Conservation (phyloP, 441 rosid genomes). For the Syzygium syzygioides region DNA sequence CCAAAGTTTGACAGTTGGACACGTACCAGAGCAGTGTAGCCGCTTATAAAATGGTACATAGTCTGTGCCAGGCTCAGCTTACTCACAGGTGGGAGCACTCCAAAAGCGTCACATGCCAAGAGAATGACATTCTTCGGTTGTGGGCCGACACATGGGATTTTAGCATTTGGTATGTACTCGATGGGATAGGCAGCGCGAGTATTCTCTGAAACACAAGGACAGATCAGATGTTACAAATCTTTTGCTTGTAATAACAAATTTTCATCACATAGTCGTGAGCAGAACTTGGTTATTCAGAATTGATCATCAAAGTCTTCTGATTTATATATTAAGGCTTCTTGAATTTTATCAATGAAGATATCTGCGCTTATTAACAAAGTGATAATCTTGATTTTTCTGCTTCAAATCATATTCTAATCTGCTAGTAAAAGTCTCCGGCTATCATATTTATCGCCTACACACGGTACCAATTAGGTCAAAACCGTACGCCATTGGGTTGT, state of each 20-base stretch:
- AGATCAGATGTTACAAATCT: background rate
- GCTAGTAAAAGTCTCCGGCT: background rate
- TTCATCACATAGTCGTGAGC: background rate
- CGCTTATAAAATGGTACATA: conserved; percentile 97
- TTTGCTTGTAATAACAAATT: background rate
- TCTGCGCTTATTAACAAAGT: background rate
- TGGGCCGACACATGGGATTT: conserved; percentile 86
- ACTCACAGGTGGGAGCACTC: conserved; percentile 98
- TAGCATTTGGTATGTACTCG: conserved; percentile 88
- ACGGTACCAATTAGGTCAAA: background rate
- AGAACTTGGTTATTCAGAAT: background rate
- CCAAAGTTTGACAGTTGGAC: background rate
- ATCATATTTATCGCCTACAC: background rate
- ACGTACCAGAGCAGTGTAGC: conserved; percentile 80
- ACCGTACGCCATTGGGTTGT: background rate
- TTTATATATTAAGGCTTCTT: background rate
- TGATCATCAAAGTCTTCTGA: background rate
- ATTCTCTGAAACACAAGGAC: conserved; percentile 54
- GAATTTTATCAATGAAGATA: background rate
- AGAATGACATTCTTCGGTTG: conserved; percentile 91
- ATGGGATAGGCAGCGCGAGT: conserved; percentile 97
- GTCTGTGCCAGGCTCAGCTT: conserved; percentile 82
- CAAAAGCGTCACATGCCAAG: conserved; percentile 92
- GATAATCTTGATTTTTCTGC: background rate
- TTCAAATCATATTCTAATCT: background rate